These are phyloP conservation scores for Termitomyces sp. DNA, from an alignment of 768 basidiomycete genomes.

Conservation along the genomic window DNA sequence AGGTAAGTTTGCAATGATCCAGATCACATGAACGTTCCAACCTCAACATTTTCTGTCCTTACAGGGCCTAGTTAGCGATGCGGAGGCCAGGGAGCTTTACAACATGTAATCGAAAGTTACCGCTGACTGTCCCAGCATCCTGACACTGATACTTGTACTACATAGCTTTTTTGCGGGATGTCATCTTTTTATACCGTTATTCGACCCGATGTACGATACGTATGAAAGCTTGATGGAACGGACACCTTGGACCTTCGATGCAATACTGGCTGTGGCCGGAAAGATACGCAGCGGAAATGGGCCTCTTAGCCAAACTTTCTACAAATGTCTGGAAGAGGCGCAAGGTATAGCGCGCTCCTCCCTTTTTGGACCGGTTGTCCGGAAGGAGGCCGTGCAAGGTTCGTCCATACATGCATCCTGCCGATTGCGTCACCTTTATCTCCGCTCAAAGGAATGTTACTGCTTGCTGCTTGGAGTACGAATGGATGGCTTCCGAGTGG, in stretches of 20 bases:
- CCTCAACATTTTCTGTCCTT: background rate
- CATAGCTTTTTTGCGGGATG: slow-evolving; percentile 92
- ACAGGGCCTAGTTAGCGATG: slow-evolving; percentile 79
- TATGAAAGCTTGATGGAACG: slow-evolving; percentile 90
- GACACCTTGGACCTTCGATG: slow-evolving; percentile 94
- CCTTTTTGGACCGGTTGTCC: slow-evolving; percentile 87
- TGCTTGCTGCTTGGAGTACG: slow-evolving; percentile 90
- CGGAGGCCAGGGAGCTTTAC: slow-evolving; percentile 85
- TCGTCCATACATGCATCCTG: slow-evolving; percentile 17
- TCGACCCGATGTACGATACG: slow-evolving; percentile 89
- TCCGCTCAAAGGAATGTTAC: slow-evolving; percentile 65
- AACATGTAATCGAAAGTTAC: slow-evolving; percentile 62
- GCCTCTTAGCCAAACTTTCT: slow-evolving; percentile 78
- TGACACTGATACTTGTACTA: slow-evolving; percentile 28
- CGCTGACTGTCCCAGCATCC: slow-evolving; percentile 21
- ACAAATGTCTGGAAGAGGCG: slow-evolving; percentile 89
- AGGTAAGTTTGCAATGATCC: slow-evolving; percentile 34
- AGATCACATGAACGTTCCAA: background rate
- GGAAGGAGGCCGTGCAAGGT: slow-evolving; percentile 95
- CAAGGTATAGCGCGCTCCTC: slow-evolving; percentile 93
- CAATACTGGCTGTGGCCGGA: slow-evolving; percentile 85
- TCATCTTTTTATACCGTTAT: slow-evolving; percentile 93
- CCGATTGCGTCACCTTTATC: slow-evolving; percentile 12
- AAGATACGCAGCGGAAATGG: slow-evolving; percentile 91
- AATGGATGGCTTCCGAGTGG: slow-evolving; percentile 95